Conservation (phyloP, 768 basidiomycete species). For the Suillus brevipes region DNA sequence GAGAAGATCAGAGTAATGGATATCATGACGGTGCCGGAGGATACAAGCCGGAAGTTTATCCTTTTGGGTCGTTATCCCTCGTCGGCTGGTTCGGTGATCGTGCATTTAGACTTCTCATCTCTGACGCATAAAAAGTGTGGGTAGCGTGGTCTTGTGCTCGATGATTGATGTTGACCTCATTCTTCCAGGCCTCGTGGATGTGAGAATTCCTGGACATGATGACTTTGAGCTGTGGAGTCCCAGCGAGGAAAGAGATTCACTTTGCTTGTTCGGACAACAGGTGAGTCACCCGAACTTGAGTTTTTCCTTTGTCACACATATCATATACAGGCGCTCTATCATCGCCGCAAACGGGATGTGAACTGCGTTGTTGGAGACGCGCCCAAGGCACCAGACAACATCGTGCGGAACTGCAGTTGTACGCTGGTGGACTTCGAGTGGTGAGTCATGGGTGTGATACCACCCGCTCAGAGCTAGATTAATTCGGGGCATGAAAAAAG, state of each 20-base stretch:
- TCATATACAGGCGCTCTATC: conserved; percentile 72
- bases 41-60: conserved; percentile 90
- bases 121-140: conserved; percentile 76
- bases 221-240: conserved; percentile 99
- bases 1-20: conserved; percentile 70
- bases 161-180: conserved; percentile 6
- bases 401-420: conserved; percentile 77
- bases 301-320: conserved; percentile 5
- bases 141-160: conserved; percentile 26
- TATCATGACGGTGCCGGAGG: conserved; percentile 86
- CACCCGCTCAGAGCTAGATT: not conserved
- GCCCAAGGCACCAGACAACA: conserved; percentile 49
- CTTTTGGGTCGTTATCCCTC: conserved; percentile 67
- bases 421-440: conserved; percentile 86
- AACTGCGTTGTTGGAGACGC: conserved; percentile 84
- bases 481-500: conserved; percentile 38
- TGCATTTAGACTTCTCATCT: conserved; percentile 86
- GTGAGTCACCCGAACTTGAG: conserved; percentile 38
- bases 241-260: conserved; percentile 81
- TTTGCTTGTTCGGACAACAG: conserved; percentile 90
- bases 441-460: conserved; percentile 42
- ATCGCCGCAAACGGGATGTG: conserved; percentile 75
- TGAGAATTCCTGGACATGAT: conserved; percentile 74
- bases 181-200: conserved; percentile 60
- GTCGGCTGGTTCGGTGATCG: conserved; percentile 48